Percentiles rank a stretch among this genome's conserved stretches.
Evolutionary conservation across 73 alveolate species (phyloP).

Genomic region (Paramecium bursaria): DNA sequence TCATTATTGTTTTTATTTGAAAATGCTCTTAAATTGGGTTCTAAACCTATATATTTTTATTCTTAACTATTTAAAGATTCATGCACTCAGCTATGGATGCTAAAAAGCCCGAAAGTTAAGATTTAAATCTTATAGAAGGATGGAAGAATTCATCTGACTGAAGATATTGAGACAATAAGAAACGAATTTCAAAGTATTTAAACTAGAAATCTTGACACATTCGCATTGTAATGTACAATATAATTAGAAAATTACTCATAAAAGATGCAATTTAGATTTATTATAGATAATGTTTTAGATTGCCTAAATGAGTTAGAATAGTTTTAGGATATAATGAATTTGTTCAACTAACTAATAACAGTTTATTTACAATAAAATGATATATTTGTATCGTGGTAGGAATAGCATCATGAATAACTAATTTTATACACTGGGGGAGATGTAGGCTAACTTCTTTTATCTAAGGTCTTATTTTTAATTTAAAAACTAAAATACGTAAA

Average conservation of each 20-base stretch:
- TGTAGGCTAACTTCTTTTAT: background rate
- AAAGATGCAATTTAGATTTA: constrained; percentile 17
- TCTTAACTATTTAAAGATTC: constrained; percentile 44
- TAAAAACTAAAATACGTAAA: background rate
- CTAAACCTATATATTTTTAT: constrained; percentile 23
- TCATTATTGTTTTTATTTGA: background rate
- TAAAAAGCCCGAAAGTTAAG: constrained; percentile 21
- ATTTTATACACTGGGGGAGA: background rate
- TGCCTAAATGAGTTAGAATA: background rate
- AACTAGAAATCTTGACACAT: background rate
- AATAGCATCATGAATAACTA: background rate
- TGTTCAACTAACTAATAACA: constrained; percentile 19
- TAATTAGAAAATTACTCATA: constrained; percentile 8
- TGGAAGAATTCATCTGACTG: background rate
- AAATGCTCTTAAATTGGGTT: background rate
- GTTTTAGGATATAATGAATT: constrained; percentile 29
- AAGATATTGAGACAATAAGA: background rate
- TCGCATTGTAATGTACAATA: constrained; percentile 42
- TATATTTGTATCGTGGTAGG: constrained; percentile 16
- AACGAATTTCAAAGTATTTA: background rate
- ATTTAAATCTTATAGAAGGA: background rate
- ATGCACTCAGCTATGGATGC: background rate
- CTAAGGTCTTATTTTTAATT: constrained; percentile 13
- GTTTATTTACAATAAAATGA: constrained; percentile 20
- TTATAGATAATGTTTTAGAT: background rate